Evolutionary conservation across 805 yeast genomes (phyloP).

Genomic region (Candida mattraensis): DNA sequence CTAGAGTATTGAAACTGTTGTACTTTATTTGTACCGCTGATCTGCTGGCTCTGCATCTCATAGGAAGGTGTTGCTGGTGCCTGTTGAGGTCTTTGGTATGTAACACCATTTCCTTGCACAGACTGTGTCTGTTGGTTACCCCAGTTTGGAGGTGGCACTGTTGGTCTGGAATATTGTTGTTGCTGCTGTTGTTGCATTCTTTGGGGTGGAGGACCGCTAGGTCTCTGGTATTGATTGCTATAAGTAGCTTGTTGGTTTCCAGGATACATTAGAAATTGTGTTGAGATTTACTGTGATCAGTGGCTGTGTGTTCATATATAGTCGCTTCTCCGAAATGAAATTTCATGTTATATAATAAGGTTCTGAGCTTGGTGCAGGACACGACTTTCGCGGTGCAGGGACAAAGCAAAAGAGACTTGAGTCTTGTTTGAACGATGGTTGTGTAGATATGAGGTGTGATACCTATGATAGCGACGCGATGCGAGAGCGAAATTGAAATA

Average conservation of each 20-base stretch:
- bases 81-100: slow-evolving; percentile 14
- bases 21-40: slow-evolving; percentile 34
- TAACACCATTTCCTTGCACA: slow-evolving; percentile 7
- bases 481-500: too few relatives aligned
- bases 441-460: too few relatives aligned
- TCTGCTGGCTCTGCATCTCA: slow-evolving; percentile 21
- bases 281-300: slow-evolving; percentile 1
- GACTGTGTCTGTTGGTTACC: slow-evolving; percentile 12
- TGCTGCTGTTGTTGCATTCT: slow-evolving; percentile 1
- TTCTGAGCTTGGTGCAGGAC: not conserved
- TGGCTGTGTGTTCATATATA: too few relatives aligned
- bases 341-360: not conserved
- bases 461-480: too few relatives aligned
- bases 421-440: too few relatives aligned
- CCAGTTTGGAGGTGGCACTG: slow-evolving; percentile 18
- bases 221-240: slow-evolving; percentile 19
- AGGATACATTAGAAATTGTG: slow-evolving; percentile 16
- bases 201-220: slow-evolving; percentile 20
- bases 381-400: too few relatives aligned
- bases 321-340: slow-evolving; percentile 1
- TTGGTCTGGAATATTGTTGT: slow-evolving; percentile 13
- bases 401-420: too few relatives aligned
- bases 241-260: slow-evolving; percentile 19
- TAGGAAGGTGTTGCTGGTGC: slow-evolving; percentile 22
- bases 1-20: slow-evolving; percentile 54